Base-by-base conservation (phyloP, 129 eudicot species). In the Cynara cardunculus region DNA sequence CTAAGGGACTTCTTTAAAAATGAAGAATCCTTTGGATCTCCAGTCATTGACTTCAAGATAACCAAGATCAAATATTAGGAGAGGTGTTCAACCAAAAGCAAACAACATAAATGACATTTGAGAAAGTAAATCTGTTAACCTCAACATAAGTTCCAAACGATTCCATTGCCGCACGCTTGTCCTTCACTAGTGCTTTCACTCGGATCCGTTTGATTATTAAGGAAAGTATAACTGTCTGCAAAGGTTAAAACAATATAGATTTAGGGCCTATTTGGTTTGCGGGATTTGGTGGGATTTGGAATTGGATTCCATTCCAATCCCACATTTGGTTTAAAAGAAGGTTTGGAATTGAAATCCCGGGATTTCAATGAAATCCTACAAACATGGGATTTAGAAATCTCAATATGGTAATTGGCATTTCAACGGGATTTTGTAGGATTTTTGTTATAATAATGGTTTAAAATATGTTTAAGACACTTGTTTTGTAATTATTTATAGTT, bases 61-160 rank as follows among this genome's bases (percentile, higher is more conserved):
- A 80, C 68, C 75, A 74, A 70, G 75, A 62, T 66, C 39, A 34
- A 67, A 41, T 18, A 77, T 46, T 77, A 77, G 49, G 69, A 25
- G 25, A 61, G 61, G 65, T 75, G 26, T 49, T 69, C 71, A 62
- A 37, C 18, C 71, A 69, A 44, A 5, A 39, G 32, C 3, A 61
- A 35, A 64, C 7, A 44, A 18, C 41, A 39, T 5, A n/a, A 22
- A 66, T 25, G 67, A 19, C 64, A 73, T 39, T 37, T 65, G 25
- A 18, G 71, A 49, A 56, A 56, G 72, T 69, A 53, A 41, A 24
- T 28, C 10, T 72, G 81, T 87, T 74, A 49, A 95, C 99, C 99
- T 95, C 97, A 79, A 95, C 97, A 81, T 95, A 95, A 84, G 90
- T 89, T 64, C 99, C 99, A 81, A 92, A 95, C 10, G 99, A 93